Conservation (phyloP, 2,329 filamentous ascomycete species). For the Akanthomyces dipterigenus region DNA sequence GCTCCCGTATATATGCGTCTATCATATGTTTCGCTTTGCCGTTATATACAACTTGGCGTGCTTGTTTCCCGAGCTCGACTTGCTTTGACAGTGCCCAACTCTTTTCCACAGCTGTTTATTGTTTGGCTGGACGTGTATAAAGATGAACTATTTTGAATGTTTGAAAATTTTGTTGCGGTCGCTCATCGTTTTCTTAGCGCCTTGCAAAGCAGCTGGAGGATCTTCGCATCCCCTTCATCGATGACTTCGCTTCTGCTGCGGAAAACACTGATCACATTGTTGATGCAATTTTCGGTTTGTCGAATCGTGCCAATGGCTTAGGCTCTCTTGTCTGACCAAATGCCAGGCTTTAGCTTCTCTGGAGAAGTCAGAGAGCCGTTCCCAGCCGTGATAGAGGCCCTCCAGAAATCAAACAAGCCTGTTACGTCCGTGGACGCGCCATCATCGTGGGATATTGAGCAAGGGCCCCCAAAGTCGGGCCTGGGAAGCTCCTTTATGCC, state of each 20-base stretch:
- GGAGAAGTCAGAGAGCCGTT: conserved; percentile 93
- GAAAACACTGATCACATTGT: conserved; percentile 70
- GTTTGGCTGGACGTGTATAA: conserved; percentile 5
- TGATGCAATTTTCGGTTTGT: conserved; percentile 83
- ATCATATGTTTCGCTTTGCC: not conserved
- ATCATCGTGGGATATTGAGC: conserved; percentile 89
- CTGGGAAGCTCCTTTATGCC: conserved; percentile 78
- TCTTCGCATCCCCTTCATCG: conserved; percentile 73
- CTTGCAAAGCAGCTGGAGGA: conserved; percentile 79
- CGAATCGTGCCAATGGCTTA: conserved; percentile 1
- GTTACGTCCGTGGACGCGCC: conserved; percentile 89
- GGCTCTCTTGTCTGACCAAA: conserved; percentile 8
- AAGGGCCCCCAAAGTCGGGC: conserved; percentile 70
- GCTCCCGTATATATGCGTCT: not conserved
- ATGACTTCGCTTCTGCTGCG: conserved; percentile 67
- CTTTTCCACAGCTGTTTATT: not conserved
- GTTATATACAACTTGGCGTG: not conserved
- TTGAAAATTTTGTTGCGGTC: not conserved
- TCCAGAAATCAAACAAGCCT: conserved; percentile 66
- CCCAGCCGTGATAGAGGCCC: conserved; percentile 66
- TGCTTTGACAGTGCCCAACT: not conserved
- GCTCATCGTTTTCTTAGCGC: conserved; percentile 48
- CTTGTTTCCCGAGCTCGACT: not conserved
- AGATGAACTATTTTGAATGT: not conserved
- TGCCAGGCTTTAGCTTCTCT: conserved; percentile 77